These are phyloP conservation scores for Suhomyces sp. DNA, from an alignment of 805 yeast species.

Conservation along the genomic window DNA sequence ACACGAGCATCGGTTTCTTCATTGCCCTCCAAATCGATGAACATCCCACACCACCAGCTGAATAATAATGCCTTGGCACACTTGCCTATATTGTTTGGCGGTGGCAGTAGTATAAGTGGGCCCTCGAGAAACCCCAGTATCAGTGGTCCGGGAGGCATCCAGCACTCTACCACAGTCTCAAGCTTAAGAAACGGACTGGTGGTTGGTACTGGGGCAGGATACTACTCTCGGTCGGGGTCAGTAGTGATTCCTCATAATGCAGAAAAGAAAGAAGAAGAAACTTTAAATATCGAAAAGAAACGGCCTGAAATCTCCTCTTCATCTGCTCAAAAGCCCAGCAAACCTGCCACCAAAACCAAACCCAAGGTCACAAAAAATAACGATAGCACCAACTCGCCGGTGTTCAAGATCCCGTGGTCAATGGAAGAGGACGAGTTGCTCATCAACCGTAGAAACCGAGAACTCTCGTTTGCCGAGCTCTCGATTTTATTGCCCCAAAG, in stretches of 20 bases:
- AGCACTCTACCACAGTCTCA: constrained; percentile 32
- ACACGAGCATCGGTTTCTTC: constrained; percentile 39
- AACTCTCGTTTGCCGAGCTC: constrained; percentile 68
- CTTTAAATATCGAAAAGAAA: constrained; percentile 15
- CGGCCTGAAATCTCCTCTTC: background rate
- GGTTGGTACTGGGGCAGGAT: constrained; percentile 27
- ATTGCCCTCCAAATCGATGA: constrained; percentile 44
- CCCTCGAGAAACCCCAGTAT: constrained; percentile 38
- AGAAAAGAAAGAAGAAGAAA: constrained; percentile 26
- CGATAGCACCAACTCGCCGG: constrained; percentile 12
- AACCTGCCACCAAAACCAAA: background rate
- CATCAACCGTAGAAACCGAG: constrained; percentile 51
- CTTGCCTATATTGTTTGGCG: constrained; percentile 42
- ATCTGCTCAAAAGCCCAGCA: background rate
- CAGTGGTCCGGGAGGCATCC: constrained; percentile 35
- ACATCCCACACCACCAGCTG: constrained; percentile 46
- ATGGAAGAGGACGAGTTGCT: constrained; percentile 72
- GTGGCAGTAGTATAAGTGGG: constrained; percentile 38
- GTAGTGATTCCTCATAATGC: constrained; percentile 34
- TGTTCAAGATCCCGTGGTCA: constrained; percentile 44
- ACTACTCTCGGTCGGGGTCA: constrained; percentile 36
- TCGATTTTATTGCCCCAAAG: constrained; percentile 69
- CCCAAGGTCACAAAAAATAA: background rate
- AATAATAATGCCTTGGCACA: constrained; percentile 39
- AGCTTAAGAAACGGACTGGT: constrained; percentile 42